These are phyloP conservation scores for Paecilomyces sp. DNA, from an alignment of 2,329 filamentous ascomycete genomes.

Conservation along the genomic window DNA sequence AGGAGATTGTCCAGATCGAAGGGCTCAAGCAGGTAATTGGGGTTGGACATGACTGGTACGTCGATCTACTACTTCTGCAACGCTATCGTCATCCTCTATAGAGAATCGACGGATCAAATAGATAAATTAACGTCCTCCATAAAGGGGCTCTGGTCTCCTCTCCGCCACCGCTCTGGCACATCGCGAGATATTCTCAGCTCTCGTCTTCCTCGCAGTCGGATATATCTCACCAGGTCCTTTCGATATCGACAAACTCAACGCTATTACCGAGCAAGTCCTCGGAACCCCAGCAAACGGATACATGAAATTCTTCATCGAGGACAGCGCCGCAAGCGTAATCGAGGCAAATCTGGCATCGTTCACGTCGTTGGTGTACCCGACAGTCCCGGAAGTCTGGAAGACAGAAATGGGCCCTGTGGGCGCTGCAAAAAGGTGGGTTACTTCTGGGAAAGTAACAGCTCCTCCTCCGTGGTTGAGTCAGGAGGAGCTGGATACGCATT, in stretches of 20 bases:
- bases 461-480: constrained; percentile 3
- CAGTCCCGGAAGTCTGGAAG: not conserved
- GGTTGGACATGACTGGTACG: constrained; percentile 16
- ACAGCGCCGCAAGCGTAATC: not conserved
- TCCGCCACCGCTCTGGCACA: not conserved
- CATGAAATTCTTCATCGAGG: constrained; percentile 4
- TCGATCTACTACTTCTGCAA: not conserved
- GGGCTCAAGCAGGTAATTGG: constrained; percentile 11
- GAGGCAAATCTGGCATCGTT: not conserved
- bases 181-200: constrained; percentile 1
- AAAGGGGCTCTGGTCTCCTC: not conserved
- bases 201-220: constrained; percentile 3
- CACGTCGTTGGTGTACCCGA: not conserved
- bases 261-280: not conserved
- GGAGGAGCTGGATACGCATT: constrained; percentile 2
- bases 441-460: constrained; percentile 1
- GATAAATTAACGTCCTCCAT: not conserved
- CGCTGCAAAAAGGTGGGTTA: constrained; percentile 2
- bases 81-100: not conserved
- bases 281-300: constrained; percentile 1
- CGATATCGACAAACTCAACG: not conserved
- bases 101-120: not conserved
- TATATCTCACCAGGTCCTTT: not conserved
- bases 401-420: not conserved
- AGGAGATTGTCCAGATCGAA: constrained; percentile 25